Base-by-base conservation (phyloP, 805 yeast genomes). In the Lachancea meyersii region DNA sequence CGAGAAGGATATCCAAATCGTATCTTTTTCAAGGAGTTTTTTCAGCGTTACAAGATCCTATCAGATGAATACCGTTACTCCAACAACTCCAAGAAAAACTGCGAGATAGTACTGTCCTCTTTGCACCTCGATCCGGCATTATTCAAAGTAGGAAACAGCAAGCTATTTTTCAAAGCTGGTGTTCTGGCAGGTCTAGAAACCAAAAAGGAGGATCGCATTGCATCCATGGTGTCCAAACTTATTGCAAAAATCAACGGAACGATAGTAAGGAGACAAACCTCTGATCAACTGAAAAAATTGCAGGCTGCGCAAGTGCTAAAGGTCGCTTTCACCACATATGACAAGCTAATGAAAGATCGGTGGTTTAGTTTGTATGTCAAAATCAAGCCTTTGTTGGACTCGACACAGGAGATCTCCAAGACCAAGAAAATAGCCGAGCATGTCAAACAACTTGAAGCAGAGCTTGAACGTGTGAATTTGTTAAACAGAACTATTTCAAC, bases 1-100 rank as follows among this genome's bases (percentile, higher is more conserved):
- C 76, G 99, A 50, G 87, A 96, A 7, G 99, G 99, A 2, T 93
- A 83, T 62, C 99, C 99, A 4, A 93, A 93, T 63, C 76, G 96
- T 50, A 78, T 91, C 58, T 77, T 80, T 22, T 91, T 89, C 62
- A 76, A 80, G 35, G 91, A 86, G 37, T 93, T 93, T 65, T 77
- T 75, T 40, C 72, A 69, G 30, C 73, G 96, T 41, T 93, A 93
- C 60, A 75, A 76, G 23, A 75, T 89, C n/a, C 67, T 93, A 20
- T 72, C 79, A 6, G 67, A 71, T 13, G 73, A 73, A 36, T 64
- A 69, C 31, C 71, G 70, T 14, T 53, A 56, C 40, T 63, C 66
- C 5, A 57, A 56, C 16, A 74, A 77, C 46, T 69, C 75, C 46
- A 87, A 80, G 57, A 78, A 80, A 31, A 80, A 82, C 46, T 79